A percentile compares a stretch with the other conserved stretches of the same genome.
Conservation (phyloP, 2,329 filamentous ascomycete genomes). For the Elsinoe necatrix region DNA sequence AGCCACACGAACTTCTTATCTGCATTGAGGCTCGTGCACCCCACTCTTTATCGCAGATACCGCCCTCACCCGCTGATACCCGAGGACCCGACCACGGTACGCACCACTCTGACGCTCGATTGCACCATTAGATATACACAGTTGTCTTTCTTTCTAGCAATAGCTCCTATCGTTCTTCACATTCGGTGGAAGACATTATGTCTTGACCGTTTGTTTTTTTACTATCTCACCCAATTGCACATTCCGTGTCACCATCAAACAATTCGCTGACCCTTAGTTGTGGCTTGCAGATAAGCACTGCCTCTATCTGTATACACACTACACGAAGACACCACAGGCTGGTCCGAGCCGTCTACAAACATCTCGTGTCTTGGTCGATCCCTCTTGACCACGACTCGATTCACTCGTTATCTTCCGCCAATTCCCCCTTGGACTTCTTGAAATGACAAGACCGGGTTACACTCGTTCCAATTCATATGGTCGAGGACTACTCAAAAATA, state of each 20-base stretch:
- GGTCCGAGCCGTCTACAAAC: slow-evolving; percentile 10
- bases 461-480: slow-evolving; percentile 15
- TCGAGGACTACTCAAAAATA: slow-evolving; percentile 10
- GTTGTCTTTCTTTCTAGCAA: slow-evolving; percentile 2
- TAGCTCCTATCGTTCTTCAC: neutral
- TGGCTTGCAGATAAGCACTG: slow-evolving; percentile 8
- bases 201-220: slow-evolving; percentile 4
- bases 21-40: slow-evolving; percentile 11
- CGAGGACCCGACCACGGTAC: slow-evolving; percentile 3
- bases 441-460: slow-evolving; percentile 11
- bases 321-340: neutral
- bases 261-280: slow-evolving; percentile 10
- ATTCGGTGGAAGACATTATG: slow-evolving; percentile 6
- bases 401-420: slow-evolving; percentile 18
- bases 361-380: slow-evolving; percentile 14
- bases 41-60: slow-evolving; percentile 11
- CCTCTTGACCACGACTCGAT: neutral
- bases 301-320: slow-evolving; percentile 7
- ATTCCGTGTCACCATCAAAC: neutral
- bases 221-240: neutral
- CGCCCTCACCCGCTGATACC: slow-evolving; percentile 13
- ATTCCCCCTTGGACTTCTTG: slow-evolving; percentile 16
- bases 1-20: slow-evolving; percentile 12
- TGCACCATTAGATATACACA: slow-evolving; percentile 8
- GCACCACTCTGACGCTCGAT: slow-evolving; percentile 3